phyloP scores from a whole-genome alignment of 768 basidiomycete species.

The Mycena vitilis region DNA sequence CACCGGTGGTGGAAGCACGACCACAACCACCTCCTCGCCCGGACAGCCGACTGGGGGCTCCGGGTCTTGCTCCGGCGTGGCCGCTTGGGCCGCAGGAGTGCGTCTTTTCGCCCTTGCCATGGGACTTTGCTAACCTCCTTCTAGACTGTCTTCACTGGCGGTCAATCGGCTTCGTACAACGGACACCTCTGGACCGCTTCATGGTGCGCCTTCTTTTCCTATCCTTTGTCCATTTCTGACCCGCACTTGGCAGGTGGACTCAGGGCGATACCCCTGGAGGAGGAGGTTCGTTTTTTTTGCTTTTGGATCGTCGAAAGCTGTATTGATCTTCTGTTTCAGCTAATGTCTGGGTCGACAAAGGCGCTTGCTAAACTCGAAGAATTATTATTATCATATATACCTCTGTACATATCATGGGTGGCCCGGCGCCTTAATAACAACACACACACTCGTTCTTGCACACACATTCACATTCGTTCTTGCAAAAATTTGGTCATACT shows the following conservation, averaged over 20 bases:
- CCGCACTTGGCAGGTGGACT: slow-evolving; percentile 55
- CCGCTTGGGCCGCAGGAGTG: slow-evolving; percentile 62
- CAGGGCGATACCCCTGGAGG: slow-evolving; percentile 67
- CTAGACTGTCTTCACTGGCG: slow-evolving; percentile 59
- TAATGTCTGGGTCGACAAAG: slow-evolving; percentile 66
- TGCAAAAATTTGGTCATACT: too few relatives aligned
- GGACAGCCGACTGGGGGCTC: slow-evolving; percentile 43
- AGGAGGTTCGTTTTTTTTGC: slow-evolving; percentile 48
- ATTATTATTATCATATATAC: too few relatives aligned
- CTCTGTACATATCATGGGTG: neutral
- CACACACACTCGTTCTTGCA: neutral
- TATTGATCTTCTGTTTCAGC: slow-evolving; percentile 44
- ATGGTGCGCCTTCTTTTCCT: slow-evolving; percentile 49
- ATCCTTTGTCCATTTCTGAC: neutral
- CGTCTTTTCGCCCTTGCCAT: neutral
- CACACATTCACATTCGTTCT: too few relatives aligned
- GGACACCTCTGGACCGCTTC: slow-evolving; percentile 69
- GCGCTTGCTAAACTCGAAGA: slow-evolving; percentile 52
- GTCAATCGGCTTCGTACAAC: slow-evolving; percentile 56
- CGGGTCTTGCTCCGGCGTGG: slow-evolving; percentile 52
- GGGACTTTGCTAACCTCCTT: neutral
- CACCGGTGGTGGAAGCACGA: slow-evolving; percentile 17
- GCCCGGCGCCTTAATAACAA: neutral
- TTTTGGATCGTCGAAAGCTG: neutral
- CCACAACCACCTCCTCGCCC: slow-evolving; percentile 40